These are phyloP conservation scores for Zea luxurians DNA, from an alignment of 176 grass and related monocot species.

Conservation along the genomic window DNA sequence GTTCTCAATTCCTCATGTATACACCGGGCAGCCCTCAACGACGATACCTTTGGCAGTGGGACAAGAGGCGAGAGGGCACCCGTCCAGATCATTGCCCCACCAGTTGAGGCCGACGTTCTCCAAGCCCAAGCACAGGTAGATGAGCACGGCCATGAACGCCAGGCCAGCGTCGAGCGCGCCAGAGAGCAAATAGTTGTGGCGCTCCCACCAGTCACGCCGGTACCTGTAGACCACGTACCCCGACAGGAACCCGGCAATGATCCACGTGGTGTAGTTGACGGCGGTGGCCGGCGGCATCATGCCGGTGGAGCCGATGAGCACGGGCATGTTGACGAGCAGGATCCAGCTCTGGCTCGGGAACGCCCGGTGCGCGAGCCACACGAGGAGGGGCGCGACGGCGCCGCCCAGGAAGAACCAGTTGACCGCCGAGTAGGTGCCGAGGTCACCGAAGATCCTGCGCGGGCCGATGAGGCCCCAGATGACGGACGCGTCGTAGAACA, in stretches of 20 bases:
- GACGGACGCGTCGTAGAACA: constrained; percentile 93
- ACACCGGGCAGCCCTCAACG: constrained; percentile 74
- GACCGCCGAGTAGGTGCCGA: constrained; percentile 72
- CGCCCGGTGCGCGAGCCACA: constrained; percentile 75
- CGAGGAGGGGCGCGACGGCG: constrained; percentile 75
- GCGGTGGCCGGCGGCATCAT: constrained; percentile 85
- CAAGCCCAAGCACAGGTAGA: constrained; percentile 80
- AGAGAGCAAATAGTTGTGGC: constrained; percentile 89
- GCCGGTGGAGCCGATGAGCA: constrained; percentile 56
- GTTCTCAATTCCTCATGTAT: constrained; percentile 19
- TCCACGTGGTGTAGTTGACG: constrained; percentile 87
- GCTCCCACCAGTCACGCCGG: constrained; percentile 78
- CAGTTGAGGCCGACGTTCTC: constrained; percentile 71
- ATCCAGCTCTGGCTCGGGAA: constrained; percentile 79
- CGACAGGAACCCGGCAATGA: constrained; percentile 80
- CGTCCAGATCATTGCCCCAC: constrained; percentile 92
- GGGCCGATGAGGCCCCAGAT: constrained; percentile 93
- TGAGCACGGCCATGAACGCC: constrained; percentile 86
- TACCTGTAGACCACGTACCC: constrained; percentile 88
- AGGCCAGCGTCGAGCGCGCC: constrained; percentile 87
- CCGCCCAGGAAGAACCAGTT: constrained; percentile 97
- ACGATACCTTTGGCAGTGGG: constrained; percentile 71
- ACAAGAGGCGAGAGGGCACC: constrained; percentile 79
- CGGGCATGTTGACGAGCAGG: constrained; percentile 80
- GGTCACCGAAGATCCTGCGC: constrained; percentile 83